Percentiles rank a stretch among this genome's conserved stretches.
Conservation (phyloP, 2,329 filamentous ascomycete genomes). For the Capronia epimyces region DNA sequence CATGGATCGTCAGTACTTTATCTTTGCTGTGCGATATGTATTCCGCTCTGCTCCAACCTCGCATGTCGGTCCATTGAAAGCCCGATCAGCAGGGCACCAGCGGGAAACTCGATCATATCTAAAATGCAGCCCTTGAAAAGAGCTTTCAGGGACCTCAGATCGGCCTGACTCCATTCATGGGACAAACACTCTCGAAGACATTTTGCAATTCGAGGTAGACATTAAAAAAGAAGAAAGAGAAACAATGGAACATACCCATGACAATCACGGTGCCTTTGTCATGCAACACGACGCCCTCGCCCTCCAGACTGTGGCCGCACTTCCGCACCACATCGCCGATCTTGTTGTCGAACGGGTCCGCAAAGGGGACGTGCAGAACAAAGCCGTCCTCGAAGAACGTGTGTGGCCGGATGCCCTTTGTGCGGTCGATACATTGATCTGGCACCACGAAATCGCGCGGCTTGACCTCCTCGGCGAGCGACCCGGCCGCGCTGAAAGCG, state of each 20-base stretch:
- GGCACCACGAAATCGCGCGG: conserved; percentile 95
- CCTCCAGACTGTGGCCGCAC: conserved; percentile 71
- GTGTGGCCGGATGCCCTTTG: conserved; percentile 87
- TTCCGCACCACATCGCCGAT: conserved; percentile 70
- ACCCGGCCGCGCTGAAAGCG: conserved; percentile 92
- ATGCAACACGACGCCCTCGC: conserved; percentile 79
- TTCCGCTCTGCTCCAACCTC: too few species aligned
- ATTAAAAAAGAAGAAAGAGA: conserved; percentile 2
- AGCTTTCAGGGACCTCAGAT: too few species aligned
- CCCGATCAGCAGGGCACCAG: too few species aligned
- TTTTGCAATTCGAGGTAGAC: too few species aligned
- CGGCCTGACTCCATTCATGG: too few species aligned
- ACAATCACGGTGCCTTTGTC: conserved; percentile 79
- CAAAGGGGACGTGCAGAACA: conserved; percentile 91
- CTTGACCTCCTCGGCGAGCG: conserved; percentile 83
- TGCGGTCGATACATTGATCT: conserved; percentile 94
- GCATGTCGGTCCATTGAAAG: too few species aligned
- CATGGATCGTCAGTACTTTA: not conserved
- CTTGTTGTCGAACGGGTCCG: conserved; percentile 82
- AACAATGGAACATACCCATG: conserved; percentile 63
- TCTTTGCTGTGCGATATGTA: too few species aligned
- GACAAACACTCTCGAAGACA: too few species aligned
- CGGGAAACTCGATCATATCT: too few species aligned
- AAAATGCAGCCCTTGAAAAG: too few species aligned
- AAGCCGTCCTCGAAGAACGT: conserved; percentile 83